These are phyloP conservation scores for Ganoderma multipileum DNA, from an alignment of 1,284 basidiomycete genomes.

Conservation along the genomic window DNA sequence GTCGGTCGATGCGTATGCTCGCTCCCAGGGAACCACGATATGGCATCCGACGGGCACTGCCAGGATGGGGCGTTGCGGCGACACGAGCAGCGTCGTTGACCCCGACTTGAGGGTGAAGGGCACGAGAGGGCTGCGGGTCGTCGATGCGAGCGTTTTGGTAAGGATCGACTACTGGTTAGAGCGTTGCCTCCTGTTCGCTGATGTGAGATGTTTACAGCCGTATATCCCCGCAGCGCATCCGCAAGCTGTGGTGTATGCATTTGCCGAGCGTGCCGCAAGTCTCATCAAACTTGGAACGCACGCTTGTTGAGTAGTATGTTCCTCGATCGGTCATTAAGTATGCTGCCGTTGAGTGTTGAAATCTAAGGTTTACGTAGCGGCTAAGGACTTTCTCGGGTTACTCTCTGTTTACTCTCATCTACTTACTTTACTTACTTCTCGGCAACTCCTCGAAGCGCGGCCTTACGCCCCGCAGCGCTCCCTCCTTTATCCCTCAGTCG, in stretches of 20 bases:
- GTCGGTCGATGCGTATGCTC: conserved; percentile 23
- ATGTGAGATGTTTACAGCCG: conserved; percentile 14
- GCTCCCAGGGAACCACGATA: conserved; percentile 6
- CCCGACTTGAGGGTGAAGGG: conserved; percentile 38
- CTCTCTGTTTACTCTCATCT: neutral
- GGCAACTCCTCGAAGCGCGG: neutral
- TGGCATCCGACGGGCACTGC: conserved; percentile 37
- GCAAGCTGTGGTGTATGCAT: conserved; percentile 26
- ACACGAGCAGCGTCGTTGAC: conserved; percentile 33
- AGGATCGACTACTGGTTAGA: neutral
- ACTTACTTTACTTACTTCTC: neutral
- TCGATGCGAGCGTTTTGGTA: conserved; percentile 40
- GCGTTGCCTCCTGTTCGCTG: neutral
- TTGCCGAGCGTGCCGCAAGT: conserved; percentile 31
- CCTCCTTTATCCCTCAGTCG: neutral
- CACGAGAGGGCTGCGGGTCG: conserved; percentile 33
- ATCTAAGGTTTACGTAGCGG: neutral
- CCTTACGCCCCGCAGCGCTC: neutral
- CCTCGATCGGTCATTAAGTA: neutral
- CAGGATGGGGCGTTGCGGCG: conserved; percentile 32
- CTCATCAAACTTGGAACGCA: conserved; percentile 24
- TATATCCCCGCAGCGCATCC: conserved; percentile 28
- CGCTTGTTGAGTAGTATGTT: neutral
- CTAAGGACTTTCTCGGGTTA: neutral
- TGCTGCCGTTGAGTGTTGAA: neutral